A percentile compares a stretch with the other conserved stretches of the same genome.
These are phyloP conservation scores for Aspergillus sp. DNA, from an alignment of 2,329 filamentous ascomycete genomes.

Conservation along the genomic window DNA sequence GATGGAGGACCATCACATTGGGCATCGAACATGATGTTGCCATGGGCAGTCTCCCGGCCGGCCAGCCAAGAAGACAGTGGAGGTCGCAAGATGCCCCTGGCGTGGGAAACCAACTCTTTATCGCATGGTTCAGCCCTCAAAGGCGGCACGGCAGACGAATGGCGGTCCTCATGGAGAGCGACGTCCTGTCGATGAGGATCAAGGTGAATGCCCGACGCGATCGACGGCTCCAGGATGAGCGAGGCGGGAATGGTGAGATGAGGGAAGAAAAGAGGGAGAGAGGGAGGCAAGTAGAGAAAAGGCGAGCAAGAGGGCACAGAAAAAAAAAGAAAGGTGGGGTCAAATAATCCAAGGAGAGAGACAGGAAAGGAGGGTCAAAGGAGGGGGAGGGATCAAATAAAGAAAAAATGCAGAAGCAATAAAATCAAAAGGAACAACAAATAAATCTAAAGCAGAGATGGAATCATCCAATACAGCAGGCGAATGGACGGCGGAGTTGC, in stretches of 20 bases:
- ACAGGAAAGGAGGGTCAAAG: neutral
- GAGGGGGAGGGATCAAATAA: conserved; percentile 2
- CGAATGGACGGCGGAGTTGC: neutral
- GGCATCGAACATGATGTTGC: conserved; percentile 45
- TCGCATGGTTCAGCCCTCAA: conserved; percentile 40
- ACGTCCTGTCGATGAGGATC: conserved; percentile 1
- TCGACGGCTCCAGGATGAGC: conserved; percentile 21
- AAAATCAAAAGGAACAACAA: conserved; percentile 1
- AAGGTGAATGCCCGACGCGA: conserved; percentile 12
- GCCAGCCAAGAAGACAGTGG: conserved; percentile 31
- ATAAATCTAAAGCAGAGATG: neutral
- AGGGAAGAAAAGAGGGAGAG: conserved; percentile 4
- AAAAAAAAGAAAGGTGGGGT: neutral
- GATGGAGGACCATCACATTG: conserved; percentile 37
- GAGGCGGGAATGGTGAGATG: conserved; percentile 13
- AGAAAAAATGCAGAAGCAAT: conserved; percentile 1
- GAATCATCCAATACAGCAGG: neutral
- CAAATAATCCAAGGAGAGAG: conserved; percentile 1
- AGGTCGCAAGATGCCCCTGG: conserved; percentile 39
- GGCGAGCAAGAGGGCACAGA: neutral
- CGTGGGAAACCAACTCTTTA: conserved; percentile 32
- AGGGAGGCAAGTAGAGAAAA: neutral
- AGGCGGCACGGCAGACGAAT: conserved; percentile 16
- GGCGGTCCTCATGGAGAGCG: conserved; percentile 19
- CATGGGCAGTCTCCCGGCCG: conserved; percentile 33